Evolutionary conservation across 2,329 filamentous ascomycete species (phyloP), one percentile per base, ranked within the genome.

Genomic region (Iodosphaeria phyllophila): DNA sequence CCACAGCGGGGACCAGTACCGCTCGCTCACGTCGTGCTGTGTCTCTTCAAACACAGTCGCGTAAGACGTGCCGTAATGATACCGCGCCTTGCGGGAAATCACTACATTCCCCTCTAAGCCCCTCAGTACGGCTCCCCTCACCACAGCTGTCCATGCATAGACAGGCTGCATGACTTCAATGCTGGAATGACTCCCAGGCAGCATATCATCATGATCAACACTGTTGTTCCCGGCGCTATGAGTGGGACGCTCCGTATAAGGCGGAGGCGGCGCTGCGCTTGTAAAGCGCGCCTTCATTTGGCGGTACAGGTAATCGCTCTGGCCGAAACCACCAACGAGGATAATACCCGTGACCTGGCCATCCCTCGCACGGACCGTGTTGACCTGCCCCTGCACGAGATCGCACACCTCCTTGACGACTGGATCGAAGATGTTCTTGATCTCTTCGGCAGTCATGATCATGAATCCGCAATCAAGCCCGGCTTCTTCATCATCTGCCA

Each of bases 111-210:
- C 76, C 44, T 84, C 76, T 10, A 84, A 46, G 0, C 77, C 77
- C 24, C 76, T 57, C 26, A 84, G 48, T 6, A 83, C 77, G 0
- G 78, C 78, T 5, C 78, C 78, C 30, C 78, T 58, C 5, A 84
- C 76, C 2, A 83, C 76, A 1, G 76, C 75, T 6, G 76, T 83
- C 76, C 77, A 83, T 2, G 77, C 75, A 42, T 84, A 78, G 26
- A 83, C 61, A 1, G 76, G 75, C 47, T 86, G 77, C 64, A 84
- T 78, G 15, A 84, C 74, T 47, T 83, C 74, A 19, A 84, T 72
- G 2, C 64, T 67, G n/a, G n/a, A n/a, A n/a, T n/a, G n/a, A n/a
- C n/a, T n/a, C n/a, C n/a, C n/a, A n/a, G n/a, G n/a, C n/a, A n/a
- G n/a, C n/a, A n/a, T n/a, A n/a, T n/a, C n/a, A 4, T 59, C 59